Evolutionary conservation across 306 rosid species (phyloP).

Genomic region (Gynostemma pentaphyllum): DNA sequence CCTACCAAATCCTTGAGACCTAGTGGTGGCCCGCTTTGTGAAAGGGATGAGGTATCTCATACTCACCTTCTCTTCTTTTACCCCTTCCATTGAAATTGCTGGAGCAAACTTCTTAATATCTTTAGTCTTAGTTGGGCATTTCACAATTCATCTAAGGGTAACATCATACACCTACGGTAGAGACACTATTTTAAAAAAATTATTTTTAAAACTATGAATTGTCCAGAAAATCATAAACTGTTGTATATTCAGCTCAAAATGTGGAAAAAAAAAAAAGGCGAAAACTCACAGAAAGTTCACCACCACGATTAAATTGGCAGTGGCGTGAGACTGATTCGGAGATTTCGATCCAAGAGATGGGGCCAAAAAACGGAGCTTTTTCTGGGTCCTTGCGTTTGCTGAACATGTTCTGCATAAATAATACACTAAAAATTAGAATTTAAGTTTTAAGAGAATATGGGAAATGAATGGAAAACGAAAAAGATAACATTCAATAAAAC

Average conservation of each 20-base stretch:
- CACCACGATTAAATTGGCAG: constrained; percentile 42
- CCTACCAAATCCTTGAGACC: too few species aligned
- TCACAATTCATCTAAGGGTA: not conserved
- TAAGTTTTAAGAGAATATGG: not conserved
- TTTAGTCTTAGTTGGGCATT: too few species aligned
- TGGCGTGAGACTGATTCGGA: constrained; percentile 48
- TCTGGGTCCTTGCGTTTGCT: constrained; percentile 29
- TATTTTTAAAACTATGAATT: not conserved
- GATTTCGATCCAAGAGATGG: constrained; percentile 55
- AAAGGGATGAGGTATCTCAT: too few species aligned
- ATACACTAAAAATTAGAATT: not conserved
- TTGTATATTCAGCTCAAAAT: not conserved
- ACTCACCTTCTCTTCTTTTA: too few species aligned
- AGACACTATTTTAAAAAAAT: not conserved
- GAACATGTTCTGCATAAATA: constrained; percentile 28
- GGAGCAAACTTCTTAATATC: too few species aligned
- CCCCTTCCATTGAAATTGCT: too few species aligned
- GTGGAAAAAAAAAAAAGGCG: not conserved
- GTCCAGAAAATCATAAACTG: not conserved
- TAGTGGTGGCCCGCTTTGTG: too few species aligned
- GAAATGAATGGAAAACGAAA: not conserved
- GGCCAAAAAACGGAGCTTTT: constrained; percentile 22
- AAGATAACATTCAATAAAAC: not conserved
- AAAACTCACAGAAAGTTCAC: constrained; percentile 54
- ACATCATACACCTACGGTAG: not conserved